Evolutionary conservation across 129 eudicot genomes (phyloP), one percentile per base, ranked within the genome.

Genomic region (Heracleum sosnowskyi): DNA sequence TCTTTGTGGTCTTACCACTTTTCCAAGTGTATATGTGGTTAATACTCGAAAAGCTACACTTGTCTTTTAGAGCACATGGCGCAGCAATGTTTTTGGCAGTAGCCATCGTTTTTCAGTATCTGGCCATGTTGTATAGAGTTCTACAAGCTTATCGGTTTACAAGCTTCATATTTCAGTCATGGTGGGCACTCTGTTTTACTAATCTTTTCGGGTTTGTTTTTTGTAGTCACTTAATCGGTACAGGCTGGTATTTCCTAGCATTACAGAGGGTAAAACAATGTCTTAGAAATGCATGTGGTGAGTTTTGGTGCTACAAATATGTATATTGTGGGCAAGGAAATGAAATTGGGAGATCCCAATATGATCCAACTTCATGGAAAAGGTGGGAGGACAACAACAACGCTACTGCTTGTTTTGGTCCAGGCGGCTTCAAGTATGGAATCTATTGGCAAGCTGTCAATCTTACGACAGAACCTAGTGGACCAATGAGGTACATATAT

Each of bases 251-350:
- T 75, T 85, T 87, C 51, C 84, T 90, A 7, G 94, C 89, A 44
- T 81, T 90, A 73, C 88, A 90, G 96, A 88, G 98, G 81, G 97
- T 95, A 73, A 91, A 91, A 76, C 91, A 90, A 83, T 95, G 98
- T 82, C 90, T 95, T 62, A 85, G 89, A 69, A 86, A 91, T 26
- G 96, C 91, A 39, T 95, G 97, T 41, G 68, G 80, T 5, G 13
- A 2, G 11, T 18, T 10, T 12, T 95, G 9, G 72, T 66, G 97
- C 81, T 78, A 5, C 81, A 26, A 69, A 34, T 87, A 88, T 74
- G 78, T 88, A 37, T 96, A 90, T 62, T 91, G 98, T 78, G 93
- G 97, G 5, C 82, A 84, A 83, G 93, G 88, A 64, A 20, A 29
- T 64, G 62, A 77, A 28, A 18, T 0, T 34, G 7, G 2, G 13